These are phyloP conservation scores for Mytilinidion resinicola DNA, from an alignment of 495 filamentous ascomycete genomes.

Conservation along the genomic window DNA sequence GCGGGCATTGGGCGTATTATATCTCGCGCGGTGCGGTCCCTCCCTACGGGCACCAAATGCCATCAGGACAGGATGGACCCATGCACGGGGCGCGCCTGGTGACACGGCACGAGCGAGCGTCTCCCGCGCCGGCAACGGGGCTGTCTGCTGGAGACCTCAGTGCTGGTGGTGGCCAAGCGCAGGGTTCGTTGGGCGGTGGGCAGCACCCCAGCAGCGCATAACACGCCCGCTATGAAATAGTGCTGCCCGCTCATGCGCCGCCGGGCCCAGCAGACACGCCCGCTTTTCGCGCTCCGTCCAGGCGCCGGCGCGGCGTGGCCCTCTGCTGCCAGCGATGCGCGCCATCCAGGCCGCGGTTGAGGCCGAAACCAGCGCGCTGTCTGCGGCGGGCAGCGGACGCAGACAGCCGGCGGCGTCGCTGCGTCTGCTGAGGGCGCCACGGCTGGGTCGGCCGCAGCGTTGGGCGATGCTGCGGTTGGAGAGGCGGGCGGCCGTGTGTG, in stretches of 20 bases:
- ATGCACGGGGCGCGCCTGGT: slow-evolving; percentile 1
- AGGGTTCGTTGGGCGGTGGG: not conserved
- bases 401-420: too few relatives aligned
- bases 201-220: not conserved
- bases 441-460: too few relatives aligned
- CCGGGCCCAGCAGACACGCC: not conserved
- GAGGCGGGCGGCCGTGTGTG: too few relatives aligned
- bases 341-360: too few relatives aligned
- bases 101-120: slow-evolving; percentile 9
- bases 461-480: too few relatives aligned
- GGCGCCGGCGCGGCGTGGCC: not conserved
- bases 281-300: too few relatives aligned
- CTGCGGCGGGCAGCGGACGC: too few relatives aligned
- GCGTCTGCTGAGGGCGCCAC: too few relatives aligned
- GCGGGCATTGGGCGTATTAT: not conserved
- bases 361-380: too few relatives aligned
- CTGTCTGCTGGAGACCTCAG: not conserved
- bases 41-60: too few relatives aligned
- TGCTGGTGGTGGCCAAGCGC: not conserved
- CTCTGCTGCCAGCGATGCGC: not conserved
- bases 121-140: not conserved
- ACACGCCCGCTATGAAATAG: not conserved
- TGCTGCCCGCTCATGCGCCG: not conserved
- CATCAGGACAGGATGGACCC: not conserved
- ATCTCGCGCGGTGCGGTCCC: not conserved